Evolutionary conservation across 2,329 filamentous ascomycete species (phyloP).

Genomic region (Trichoderma endophyticum): DNA sequence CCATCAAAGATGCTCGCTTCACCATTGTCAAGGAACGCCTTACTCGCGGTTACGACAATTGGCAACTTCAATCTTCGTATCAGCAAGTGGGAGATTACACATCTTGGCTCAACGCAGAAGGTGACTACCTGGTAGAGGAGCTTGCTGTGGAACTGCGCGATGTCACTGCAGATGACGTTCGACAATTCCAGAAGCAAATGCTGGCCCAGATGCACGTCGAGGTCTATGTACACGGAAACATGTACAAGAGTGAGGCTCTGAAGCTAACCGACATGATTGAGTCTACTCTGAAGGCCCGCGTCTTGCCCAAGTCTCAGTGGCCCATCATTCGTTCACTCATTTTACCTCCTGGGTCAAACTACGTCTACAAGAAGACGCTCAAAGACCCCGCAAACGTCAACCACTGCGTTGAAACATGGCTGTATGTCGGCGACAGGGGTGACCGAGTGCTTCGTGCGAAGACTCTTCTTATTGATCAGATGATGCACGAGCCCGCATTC

Average conservation of each 20-base stretch:
- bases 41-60: conserved; percentile 75
- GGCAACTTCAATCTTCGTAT: conserved; percentile 84
- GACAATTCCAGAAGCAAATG: conserved; percentile 74
- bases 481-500: conserved; percentile 90
- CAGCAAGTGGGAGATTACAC: conserved; percentile 82
- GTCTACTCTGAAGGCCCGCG: conserved; percentile 68
- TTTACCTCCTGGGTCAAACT: conserved; percentile 77
- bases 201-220: conserved; percentile 85
- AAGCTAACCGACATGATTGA: conserved; percentile 82
- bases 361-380: conserved; percentile 74
- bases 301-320: conserved; percentile 75
- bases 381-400: conserved; percentile 88
- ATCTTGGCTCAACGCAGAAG: conserved; percentile 73
- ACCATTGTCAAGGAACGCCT: conserved; percentile 86
- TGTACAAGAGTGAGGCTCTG: conserved; percentile 90
- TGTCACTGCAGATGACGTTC: conserved; percentile 71
- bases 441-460: conserved; percentile 72
- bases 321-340: conserved; percentile 72
- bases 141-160: conserved; percentile 71
- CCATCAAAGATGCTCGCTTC: conserved; percentile 84
- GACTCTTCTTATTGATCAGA: conserved; percentile 78
- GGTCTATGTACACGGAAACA: conserved; percentile 82
- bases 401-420: conserved; percentile 76
- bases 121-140: conserved; percentile 76
- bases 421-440: conserved; percentile 66